Evolutionary conservation across 257 asterid species (phyloP).

Genomic region (Salvia rosmarinus): DNA sequence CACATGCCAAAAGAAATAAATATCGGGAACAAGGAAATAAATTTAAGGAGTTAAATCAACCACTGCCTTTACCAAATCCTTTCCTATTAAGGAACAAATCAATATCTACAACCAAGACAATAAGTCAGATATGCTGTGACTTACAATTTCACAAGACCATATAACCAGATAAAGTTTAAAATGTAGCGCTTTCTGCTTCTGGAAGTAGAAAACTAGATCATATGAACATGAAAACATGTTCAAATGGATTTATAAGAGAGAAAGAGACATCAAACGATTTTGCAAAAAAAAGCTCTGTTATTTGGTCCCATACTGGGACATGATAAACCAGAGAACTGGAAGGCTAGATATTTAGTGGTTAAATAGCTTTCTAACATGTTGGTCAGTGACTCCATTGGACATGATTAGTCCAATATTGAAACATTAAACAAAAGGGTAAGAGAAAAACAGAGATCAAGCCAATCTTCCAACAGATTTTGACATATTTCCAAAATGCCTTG

Average conservation of each 20-base stretch:
- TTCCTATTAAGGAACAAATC: background rate
- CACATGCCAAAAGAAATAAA: background rate
- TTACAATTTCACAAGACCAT: background rate
- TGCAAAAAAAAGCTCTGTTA: too few relatives aligned
- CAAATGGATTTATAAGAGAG: background rate
- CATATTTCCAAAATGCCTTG: background rate
- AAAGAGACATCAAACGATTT: background rate
- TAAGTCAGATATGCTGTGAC: background rate
- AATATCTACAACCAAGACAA: background rate
- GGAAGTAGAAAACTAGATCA: background rate
- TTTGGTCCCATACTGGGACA: background rate
- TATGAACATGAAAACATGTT: background rate
- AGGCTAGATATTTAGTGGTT: too few relatives aligned
- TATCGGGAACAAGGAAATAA: background rate
- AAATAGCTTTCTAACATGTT: background rate
- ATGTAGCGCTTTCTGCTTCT: background rate
- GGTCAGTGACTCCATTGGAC: background rate
- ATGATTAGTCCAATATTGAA: background rate
- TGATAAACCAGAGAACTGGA: background rate
- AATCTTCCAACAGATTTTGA: background rate
- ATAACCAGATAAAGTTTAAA: background rate
- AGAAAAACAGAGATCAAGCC: background rate
- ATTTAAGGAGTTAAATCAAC: background rate
- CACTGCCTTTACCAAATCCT: background rate
- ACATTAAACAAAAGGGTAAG: background rate